Evolutionary conservation across 176 grass and related monocot species (phyloP).

Genomic region (Hsuehochloa calcarea): DNA sequence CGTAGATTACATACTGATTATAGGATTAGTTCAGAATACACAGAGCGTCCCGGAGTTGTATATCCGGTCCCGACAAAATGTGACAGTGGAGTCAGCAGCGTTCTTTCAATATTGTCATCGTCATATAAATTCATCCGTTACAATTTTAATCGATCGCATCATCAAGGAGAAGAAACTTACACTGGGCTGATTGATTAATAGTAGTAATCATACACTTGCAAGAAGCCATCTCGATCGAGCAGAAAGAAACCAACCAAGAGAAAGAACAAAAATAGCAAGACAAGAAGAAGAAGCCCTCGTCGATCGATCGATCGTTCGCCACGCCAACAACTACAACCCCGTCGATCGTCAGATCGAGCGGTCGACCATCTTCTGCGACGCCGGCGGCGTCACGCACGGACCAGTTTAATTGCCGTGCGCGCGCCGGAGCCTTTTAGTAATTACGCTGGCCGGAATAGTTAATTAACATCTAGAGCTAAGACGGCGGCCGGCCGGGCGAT

Average conservation of each 20-base stretch:
- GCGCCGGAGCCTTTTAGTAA: not conserved
- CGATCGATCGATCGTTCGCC: conserved; percentile 7
- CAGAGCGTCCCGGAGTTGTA: too few relatives aligned
- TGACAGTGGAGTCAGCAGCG: too few relatives aligned
- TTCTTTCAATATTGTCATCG: not conserved
- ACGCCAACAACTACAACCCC: conserved; percentile 25
- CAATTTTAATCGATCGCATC: not conserved
- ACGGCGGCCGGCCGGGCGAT: not conserved
- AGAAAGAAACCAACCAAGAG: not conserved
- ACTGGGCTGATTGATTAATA: not conserved
- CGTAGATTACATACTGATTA: too few relatives aligned
- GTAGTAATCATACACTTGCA: not conserved
- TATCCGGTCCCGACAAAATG: too few relatives aligned
- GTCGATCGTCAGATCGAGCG: not conserved
- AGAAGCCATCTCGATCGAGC: conserved; percentile 23
- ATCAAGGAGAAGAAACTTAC: not conserved
- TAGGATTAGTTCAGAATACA: too few relatives aligned
- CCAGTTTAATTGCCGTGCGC: not conserved
- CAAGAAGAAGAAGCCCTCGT: not conserved
- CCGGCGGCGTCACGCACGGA: not conserved
- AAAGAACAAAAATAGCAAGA: not conserved
- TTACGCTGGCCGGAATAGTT: not conserved
- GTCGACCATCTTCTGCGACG: conserved; percentile 9
- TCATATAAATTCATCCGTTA: not conserved
- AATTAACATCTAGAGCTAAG: conserved; percentile 16